These are phyloP conservation scores for Fusarium graminum DNA, from an alignment of 2,329 filamentous ascomycete species.

Conservation along the genomic window DNA sequence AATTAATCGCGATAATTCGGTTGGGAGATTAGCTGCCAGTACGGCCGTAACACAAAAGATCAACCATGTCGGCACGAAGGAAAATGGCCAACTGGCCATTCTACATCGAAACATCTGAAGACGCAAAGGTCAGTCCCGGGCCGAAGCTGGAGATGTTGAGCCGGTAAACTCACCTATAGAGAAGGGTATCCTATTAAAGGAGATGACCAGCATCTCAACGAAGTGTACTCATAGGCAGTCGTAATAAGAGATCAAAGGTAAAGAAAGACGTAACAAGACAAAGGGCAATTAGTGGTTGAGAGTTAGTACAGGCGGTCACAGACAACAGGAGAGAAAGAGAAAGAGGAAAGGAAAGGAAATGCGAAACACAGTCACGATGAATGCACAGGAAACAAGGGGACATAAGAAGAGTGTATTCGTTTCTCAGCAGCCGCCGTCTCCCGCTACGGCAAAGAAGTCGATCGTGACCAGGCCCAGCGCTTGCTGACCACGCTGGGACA, in stretches of 20 bases:
- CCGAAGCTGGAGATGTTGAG: not conserved
- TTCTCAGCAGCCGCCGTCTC: conserved; percentile 27
- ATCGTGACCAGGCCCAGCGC: conserved; percentile 31
- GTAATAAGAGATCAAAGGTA: conserved; percentile 36
- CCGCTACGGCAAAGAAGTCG: conserved; percentile 17
- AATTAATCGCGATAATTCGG: conserved; percentile 60
- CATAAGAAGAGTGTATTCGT: conserved; percentile 36
- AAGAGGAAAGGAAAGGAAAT: conserved; percentile 25
- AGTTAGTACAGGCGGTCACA: conserved; percentile 21
- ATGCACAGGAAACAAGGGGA: conserved; percentile 29
- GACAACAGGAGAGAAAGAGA: conserved; percentile 27
- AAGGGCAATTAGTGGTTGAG: conserved; percentile 20
- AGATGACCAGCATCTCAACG: conserved; percentile 57
- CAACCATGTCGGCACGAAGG: conserved; percentile 51
- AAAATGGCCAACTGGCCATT: conserved; percentile 57
- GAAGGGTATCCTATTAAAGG: conserved; percentile 46
- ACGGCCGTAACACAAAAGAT: conserved; percentile 48
- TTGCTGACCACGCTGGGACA: conserved; percentile 29
- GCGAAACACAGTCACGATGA: conserved; percentile 34
- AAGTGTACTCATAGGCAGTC: conserved; percentile 45
- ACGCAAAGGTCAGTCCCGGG: conserved; percentile 14
- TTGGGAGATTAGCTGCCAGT: conserved; percentile 51
- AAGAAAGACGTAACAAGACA: conserved; percentile 13
- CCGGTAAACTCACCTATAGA: conserved; percentile 44
- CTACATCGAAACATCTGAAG: conserved; percentile 59